These are phyloP conservation scores for Casuarina equisetifolia DNA, from an alignment of 306 rosid genomes.

Conservation along the genomic window DNA sequence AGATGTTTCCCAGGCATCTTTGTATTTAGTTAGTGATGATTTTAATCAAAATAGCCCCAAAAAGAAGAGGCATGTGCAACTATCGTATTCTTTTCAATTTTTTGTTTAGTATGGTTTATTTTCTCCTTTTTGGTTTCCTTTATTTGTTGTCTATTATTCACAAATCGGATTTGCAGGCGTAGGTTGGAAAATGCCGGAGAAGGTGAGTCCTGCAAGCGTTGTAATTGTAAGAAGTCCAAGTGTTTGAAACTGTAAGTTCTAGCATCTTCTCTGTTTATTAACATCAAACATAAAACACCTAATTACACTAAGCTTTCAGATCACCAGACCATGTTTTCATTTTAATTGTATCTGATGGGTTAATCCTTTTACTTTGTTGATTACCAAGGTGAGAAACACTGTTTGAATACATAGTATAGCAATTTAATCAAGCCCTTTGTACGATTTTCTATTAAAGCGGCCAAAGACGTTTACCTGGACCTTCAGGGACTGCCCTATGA, in stretches of 20 bases:
- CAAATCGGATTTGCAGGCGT: conserved; percentile 60
- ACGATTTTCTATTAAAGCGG: background rate
- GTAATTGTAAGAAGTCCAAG: conserved; percentile 91
- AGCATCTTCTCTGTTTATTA: conserved; percentile 12
- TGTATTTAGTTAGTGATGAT: conserved; percentile 52
- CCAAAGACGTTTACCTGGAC: background rate
- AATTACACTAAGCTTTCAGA: background rate
- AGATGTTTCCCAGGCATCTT: conserved; percentile 56
- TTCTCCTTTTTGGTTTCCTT: background rate
- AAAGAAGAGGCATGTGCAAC: conserved; percentile 66
- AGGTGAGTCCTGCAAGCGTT: conserved; percentile 72
- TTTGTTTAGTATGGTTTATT: background rate
- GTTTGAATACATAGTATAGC: background rate
- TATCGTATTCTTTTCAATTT: conserved; percentile 13
- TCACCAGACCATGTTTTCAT: background rate
- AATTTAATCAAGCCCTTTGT: background rate
- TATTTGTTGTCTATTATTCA: conserved; percentile 29
- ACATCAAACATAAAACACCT: conserved; percentile 1
- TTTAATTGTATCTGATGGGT: background rate
- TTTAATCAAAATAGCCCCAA: conserved; percentile 68
- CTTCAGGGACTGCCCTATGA: background rate
- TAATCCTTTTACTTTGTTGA: background rate
- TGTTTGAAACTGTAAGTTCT: conserved; percentile 89
- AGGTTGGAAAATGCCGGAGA: conserved; percentile 59
- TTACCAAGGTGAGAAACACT: background rate